Evolutionary conservation across 2,329 filamentous ascomycete species (phyloP).

Genomic region (Truncatella angustata): DNA sequence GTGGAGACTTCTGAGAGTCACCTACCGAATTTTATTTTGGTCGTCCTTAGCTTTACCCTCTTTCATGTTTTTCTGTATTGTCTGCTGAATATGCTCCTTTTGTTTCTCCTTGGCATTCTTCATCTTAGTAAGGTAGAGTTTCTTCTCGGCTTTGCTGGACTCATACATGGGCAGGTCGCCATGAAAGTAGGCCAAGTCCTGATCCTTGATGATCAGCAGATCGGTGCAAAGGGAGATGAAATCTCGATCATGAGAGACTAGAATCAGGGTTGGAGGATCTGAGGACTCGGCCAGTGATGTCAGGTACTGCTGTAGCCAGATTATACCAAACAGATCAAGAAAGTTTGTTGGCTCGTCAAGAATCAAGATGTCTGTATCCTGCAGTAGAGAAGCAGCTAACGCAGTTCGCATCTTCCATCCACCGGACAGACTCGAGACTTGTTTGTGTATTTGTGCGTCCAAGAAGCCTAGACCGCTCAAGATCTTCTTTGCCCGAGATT

Average conservation of each 20-base stretch:
- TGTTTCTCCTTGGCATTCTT: slow-evolving; percentile 81
- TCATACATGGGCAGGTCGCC: slow-evolving; percentile 75
- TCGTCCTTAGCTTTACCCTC: slow-evolving; percentile 76
- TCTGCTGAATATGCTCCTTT: slow-evolving; percentile 76
- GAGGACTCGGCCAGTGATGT: slow-evolving; percentile 50
- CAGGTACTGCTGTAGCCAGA: slow-evolving; percentile 80
- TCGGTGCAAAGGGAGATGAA: slow-evolving; percentile 78
- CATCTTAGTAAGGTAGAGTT: slow-evolving; percentile 68
- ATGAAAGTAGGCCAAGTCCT: slow-evolving; percentile 69
- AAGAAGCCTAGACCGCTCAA: slow-evolving; percentile 72
- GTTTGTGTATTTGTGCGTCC: slow-evolving; percentile 56
- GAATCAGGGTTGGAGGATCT: slow-evolving; percentile 63
- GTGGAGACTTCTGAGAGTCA: too few species aligned
- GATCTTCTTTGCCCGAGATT: slow-evolving; percentile 64
- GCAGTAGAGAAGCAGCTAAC: slow-evolving; percentile 64
- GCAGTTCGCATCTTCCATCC: slow-evolving; percentile 73
- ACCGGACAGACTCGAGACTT: slow-evolving; percentile 68
- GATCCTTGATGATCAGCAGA: slow-evolving; percentile 72
- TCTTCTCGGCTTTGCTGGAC: slow-evolving; percentile 63
- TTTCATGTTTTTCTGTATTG: slow-evolving; percentile 71
- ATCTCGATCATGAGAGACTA: slow-evolving; percentile 82
- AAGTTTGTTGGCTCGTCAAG: slow-evolving; percentile 89
- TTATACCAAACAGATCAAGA: slow-evolving; percentile 76
- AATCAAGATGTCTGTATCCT: slow-evolving; percentile 74
- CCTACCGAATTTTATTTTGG: slow-evolving; percentile 80